Percentiles rank a stretch among this genome's conserved stretches.
Evolutionary conservation across 2,329 filamentous ascomycete species (phyloP).

Genomic region (Coniosporium tulheliwenetii): DNA sequence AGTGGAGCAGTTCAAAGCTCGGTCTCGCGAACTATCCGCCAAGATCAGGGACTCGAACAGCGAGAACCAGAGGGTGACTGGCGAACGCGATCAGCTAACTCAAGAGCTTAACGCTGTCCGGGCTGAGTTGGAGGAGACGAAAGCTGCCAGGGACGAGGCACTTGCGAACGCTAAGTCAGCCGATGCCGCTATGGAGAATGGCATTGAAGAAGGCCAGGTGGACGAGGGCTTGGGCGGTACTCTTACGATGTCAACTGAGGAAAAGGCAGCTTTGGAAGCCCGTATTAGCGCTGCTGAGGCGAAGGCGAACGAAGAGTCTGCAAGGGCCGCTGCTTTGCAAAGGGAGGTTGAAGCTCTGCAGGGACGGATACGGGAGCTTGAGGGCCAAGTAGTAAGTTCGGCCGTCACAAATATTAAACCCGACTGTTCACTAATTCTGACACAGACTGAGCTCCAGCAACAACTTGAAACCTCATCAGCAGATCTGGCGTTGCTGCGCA

Average conservation of each 20-base stretch:
- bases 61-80: slow-evolving; percentile 29
- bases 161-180: slow-evolving; percentile 24
- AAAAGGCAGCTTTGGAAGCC: slow-evolving; percentile 19
- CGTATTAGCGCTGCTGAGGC: slow-evolving; percentile 23
- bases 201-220: slow-evolving; percentile 31
- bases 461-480: slow-evolving; percentile 18
- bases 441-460: slow-evolving; percentile 22
- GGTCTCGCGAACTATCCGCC: slow-evolving; percentile 47
- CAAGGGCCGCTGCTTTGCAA: slow-evolving; percentile 18
- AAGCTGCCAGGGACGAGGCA: slow-evolving; percentile 49
- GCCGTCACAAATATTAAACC: slow-evolving; percentile 18
- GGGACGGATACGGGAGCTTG: slow-evolving; percentile 46
- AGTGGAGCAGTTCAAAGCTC: slow-evolving; percentile 36
- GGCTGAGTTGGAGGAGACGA: slow-evolving; percentile 44
- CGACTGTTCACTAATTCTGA: background rate
- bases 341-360: slow-evolving; percentile 35
- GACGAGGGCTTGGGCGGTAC: slow-evolving; percentile 6
- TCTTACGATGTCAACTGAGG: slow-evolving; percentile 9
- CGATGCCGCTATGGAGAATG: slow-evolving; percentile 12
- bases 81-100: slow-evolving; percentile 55
- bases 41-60: slow-evolving; percentile 39
- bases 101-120: slow-evolving; percentile 41
- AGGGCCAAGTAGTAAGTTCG: slow-evolving; percentile 38
- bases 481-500: slow-evolving; percentile 11
- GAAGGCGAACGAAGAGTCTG: slow-evolving; percentile 21